Evolutionary conservation across 2,329 filamentous ascomycete species (phyloP).

Genomic region (Diaporthe eres): DNA sequence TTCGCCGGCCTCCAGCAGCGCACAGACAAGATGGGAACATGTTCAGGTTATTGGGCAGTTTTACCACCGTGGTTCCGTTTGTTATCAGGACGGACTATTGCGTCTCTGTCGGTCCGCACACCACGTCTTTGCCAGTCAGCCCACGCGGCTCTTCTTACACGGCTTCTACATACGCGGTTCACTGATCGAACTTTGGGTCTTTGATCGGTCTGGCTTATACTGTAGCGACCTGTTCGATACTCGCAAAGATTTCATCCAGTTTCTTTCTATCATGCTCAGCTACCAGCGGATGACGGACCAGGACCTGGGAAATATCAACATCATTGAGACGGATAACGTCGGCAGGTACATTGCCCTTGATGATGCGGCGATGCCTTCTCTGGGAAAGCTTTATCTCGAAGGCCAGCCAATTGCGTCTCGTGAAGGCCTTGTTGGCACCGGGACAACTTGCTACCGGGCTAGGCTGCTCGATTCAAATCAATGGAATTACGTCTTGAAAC

Average conservation of each 20-base stretch:
- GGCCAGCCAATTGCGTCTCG: conserved; percentile 5
- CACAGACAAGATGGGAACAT: not conserved
- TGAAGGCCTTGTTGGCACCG: not conserved
- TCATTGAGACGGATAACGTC: not conserved
- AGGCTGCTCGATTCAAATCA: not conserved
- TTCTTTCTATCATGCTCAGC: not conserved
- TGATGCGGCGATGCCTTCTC: not conserved
- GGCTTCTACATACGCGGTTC: conserved; percentile 53
- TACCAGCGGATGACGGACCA: conserved; percentile 5
- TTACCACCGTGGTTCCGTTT: not conserved
- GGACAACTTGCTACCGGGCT: conserved; percentile 4
- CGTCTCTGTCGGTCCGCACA: not conserved
- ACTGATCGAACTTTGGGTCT: conserved; percentile 53
- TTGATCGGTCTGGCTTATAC: conserved; percentile 55
- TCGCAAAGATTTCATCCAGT: conserved; percentile 34
- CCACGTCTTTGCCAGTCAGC: conserved; percentile 50
- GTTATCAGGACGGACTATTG: not conserved
- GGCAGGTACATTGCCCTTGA: not conserved
- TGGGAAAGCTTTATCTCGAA: not conserved
- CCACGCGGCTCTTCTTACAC: conserved; percentile 53
- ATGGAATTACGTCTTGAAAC: conserved; percentile 48
- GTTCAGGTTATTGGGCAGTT: conserved; percentile 1
- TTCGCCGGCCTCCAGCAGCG: not conserved
- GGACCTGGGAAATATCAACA: not conserved
- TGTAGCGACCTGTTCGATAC: conserved; percentile 50